Evolutionary conservation across 495 filamentous ascomycete genomes (phyloP).

Genomic region (Aspergillus leporis): DNA sequence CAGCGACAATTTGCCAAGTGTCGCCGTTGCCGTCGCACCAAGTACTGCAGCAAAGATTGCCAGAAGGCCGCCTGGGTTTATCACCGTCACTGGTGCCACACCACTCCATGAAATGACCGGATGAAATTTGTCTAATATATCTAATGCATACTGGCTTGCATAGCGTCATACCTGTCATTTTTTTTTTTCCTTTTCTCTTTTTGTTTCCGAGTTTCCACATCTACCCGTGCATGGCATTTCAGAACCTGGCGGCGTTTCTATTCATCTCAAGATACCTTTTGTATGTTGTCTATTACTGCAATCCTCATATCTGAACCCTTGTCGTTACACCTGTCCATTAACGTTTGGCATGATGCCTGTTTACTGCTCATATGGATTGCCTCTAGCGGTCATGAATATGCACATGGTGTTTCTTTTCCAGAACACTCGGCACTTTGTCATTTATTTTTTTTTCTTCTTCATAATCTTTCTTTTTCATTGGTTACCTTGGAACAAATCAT

Average conservation of each 20-base stretch:
- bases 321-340: constrained; percentile 18
- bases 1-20: constrained; percentile 98
- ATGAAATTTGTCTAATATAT: constrained; percentile 36
- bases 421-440: constrained; percentile 4
- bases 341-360: constrained; percentile 18
- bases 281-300: constrained; percentile 30
- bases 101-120: constrained; percentile 57
- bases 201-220: constrained; percentile 33
- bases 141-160: constrained; percentile 49
- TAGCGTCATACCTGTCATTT: constrained; percentile 42
- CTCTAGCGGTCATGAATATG: constrained; percentile 36
- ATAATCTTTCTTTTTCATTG: constrained; percentile 18
- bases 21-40: constrained; percentile 91
- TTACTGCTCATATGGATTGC: constrained; percentile 30
- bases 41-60: constrained; percentile 99
- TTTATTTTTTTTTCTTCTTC: constrained; percentile 15
- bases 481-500: constrained; percentile 7
- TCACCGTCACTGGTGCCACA: constrained; percentile 93
- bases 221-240: constrained; percentile 47
- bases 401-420: background rate
- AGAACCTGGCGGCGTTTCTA: constrained; percentile 45
- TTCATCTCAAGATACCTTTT: constrained; percentile 48
- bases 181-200: constrained; percentile 16
- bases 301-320: constrained; percentile 15
- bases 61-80: constrained; percentile 98